Evolutionary conservation across 2,329 filamentous ascomycete genomes (phyloP).

Genomic region (Alternaria longipes): DNA sequence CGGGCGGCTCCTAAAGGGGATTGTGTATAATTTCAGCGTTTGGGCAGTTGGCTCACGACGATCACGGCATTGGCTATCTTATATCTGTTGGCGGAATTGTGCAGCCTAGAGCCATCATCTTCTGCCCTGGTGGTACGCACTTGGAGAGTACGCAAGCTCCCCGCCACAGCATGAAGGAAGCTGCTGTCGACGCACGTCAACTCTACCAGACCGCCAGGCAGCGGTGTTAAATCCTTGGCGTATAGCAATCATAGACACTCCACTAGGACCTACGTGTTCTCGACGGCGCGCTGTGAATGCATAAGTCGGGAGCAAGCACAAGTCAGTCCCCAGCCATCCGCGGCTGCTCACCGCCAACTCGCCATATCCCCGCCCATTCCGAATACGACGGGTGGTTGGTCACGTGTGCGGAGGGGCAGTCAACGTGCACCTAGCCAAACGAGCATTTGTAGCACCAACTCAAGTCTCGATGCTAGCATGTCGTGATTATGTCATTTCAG

Average conservation of each 20-base stretch:
- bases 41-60: slow-evolving; percentile 7
- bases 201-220: slow-evolving; percentile 40
- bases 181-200: slow-evolving; percentile 32
- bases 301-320: slow-evolving; percentile 19
- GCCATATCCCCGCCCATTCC: slow-evolving; percentile 14
- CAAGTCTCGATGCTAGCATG: not conserved
- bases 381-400: slow-evolving; percentile 2
- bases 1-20: slow-evolving; percentile 24
- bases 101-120: slow-evolving; percentile 39
- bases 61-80: slow-evolving; percentile 16
- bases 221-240: slow-evolving; percentile 40
- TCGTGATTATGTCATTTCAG: not conserved
- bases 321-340: slow-evolving; percentile 43
- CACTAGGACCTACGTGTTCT: slow-evolving; percentile 36
- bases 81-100: slow-evolving; percentile 20
- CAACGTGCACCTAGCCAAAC: slow-evolving; percentile 9
- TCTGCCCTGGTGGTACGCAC: slow-evolving; percentile 18
- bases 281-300: slow-evolving; percentile 29
- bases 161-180: slow-evolving; percentile 41
- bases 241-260: slow-evolving; percentile 18
- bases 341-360: slow-evolving; percentile 49
- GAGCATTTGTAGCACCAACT: not conserved
- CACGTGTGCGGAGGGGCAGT: slow-evolving; percentile 49
- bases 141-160: slow-evolving; percentile 46
- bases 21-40: slow-evolving; percentile 15